Base-by-base conservation (phyloP, 2,329 filamentous ascomycete species). In the Emergomyces pasteurianus region DNA sequence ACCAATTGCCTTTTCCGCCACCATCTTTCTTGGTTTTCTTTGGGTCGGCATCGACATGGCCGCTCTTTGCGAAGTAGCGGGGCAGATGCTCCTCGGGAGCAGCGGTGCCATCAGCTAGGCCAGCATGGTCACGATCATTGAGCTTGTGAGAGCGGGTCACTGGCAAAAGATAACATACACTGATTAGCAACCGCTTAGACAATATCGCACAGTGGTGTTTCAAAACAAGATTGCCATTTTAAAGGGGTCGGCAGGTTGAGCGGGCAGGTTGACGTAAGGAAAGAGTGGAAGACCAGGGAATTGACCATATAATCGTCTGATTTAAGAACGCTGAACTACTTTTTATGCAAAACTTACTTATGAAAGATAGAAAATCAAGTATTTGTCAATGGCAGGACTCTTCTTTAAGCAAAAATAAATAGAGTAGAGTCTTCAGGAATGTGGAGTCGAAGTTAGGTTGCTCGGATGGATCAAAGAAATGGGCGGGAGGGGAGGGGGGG, bases 121-220 rank as follows among this genome's bases (percentile, higher is more conserved):
- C 88, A 70, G 85, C 85, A 79, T 96, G 89, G 81, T 95, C 88
- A 78, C 92, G 92, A 77, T 95, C 90, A 79, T 91, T 95, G 80
- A 82, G 84, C 82, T 97, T 99, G 85, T 92, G 90, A 66, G 92
- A 95, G 75, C 94, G 92, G 80, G 94, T 96, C 92, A 99, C 92
- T 96, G 68, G n/a, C 16, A 42, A 8, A 26, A 40, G 12, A 26
- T 12, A 23, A 26, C 23, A 49, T 23, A 34, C 36, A n/a, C 4
- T n/a, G 38, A 23, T 57, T 57, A 57, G 54, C 38, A 4, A 43
- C 2, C 3, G 21, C 10, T n/a, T 3, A 7, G 18, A 36, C n/a
- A 38, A 21, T n/a, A n/a, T 9, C 21, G 52, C 8, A 40, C 10
- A n/a, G 8, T 28, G 31, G 52, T 14, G 10, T 38, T 4, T 28